phyloP scores from a whole-genome alignment of 495 filamentous ascomycete genomes.

The Darksidea phi region DNA sequence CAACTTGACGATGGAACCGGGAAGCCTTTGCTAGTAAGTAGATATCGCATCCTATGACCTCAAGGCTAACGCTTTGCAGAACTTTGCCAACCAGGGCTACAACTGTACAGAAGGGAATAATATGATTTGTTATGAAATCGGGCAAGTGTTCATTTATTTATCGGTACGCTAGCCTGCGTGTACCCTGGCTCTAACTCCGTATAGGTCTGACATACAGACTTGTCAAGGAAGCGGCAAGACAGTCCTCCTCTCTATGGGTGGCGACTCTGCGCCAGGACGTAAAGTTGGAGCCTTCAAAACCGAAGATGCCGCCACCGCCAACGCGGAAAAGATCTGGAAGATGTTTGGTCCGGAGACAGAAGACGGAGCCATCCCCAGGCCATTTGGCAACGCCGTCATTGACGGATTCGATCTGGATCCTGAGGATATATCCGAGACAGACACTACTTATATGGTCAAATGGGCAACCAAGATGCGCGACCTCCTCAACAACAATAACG shows the following conservation, averaged over 20 bases:
- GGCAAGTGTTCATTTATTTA: too few relatives aligned
- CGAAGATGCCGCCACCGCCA: constrained; percentile 12
- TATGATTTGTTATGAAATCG: too few relatives aligned
- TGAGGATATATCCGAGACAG: constrained; percentile 6
- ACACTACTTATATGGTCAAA: constrained; percentile 10
- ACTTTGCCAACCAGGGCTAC: constrained; percentile 2
- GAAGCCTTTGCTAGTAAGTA: too few relatives aligned
- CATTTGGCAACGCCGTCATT: constrained; percentile 26
- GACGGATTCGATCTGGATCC: constrained; percentile 36
- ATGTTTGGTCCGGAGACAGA: constrained; percentile 28
- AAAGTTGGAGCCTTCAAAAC: constrained; percentile 16
- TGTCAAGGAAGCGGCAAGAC: constrained; percentile 33
- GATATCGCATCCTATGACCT: too few relatives aligned
- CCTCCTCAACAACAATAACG: constrained; percentile 12
- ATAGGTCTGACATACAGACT: constrained; percentile 38
- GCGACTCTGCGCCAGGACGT: constrained; percentile 8
- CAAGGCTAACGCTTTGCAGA: too few relatives aligned
- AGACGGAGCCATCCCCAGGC: constrained; percentile 11
- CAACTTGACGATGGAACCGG: too few relatives aligned
- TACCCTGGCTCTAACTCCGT: too few relatives aligned
- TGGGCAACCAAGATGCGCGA: constrained; percentile 26
- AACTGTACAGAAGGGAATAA: too few relatives aligned
- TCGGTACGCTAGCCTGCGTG: too few relatives aligned
- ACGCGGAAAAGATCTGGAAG: constrained; percentile 24
- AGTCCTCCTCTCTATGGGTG: constrained; percentile 32